Conservation (phyloP, 2,329 filamentous ascomycete genomes). For the Endothia cerciana region DNA sequence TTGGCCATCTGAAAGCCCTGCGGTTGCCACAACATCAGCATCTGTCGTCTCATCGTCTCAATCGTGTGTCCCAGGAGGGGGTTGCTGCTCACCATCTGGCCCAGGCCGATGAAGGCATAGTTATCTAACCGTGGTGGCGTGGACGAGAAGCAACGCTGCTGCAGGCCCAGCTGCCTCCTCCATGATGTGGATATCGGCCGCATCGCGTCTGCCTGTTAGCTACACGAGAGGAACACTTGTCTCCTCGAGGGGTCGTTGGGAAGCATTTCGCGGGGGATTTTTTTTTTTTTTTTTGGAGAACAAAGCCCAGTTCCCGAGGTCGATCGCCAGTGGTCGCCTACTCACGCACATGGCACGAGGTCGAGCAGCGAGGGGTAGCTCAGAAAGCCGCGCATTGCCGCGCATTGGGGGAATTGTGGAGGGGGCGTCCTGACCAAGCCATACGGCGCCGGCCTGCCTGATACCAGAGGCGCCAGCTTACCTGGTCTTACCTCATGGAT, state of each 20-base stretch:
- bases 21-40: neutral
- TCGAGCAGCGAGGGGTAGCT: conserved; percentile 25
- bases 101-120: conserved; percentile 64
- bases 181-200: conserved; percentile 32
- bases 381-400: conserved; percentile 44
- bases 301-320: neutral
- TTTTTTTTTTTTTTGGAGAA: neutral
- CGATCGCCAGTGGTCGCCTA: neutral
- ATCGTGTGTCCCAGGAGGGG: neutral
- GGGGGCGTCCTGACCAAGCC: too few species aligned
- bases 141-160: conserved; percentile 55
- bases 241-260: neutral
- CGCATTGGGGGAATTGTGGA: conserved; percentile 13
- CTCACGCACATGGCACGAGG: neutral
- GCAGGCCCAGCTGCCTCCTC: conserved; percentile 39
- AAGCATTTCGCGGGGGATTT: neutral
- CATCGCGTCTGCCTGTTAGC: conserved; percentile 31
- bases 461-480: neutral
- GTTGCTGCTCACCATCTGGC: conserved; percentile 57
- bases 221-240: neutral
- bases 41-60: neutral
- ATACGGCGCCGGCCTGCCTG: conserved; percentile 2
- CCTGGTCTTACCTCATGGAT: conserved; percentile 5
- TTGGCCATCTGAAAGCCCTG: conserved; percentile 67
- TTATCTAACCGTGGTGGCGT: conserved; percentile 52